These are phyloP conservation scores for Chrysochromulina tobinii DNA, from an alignment of 78 protist species.

Conservation along the genomic window DNA sequence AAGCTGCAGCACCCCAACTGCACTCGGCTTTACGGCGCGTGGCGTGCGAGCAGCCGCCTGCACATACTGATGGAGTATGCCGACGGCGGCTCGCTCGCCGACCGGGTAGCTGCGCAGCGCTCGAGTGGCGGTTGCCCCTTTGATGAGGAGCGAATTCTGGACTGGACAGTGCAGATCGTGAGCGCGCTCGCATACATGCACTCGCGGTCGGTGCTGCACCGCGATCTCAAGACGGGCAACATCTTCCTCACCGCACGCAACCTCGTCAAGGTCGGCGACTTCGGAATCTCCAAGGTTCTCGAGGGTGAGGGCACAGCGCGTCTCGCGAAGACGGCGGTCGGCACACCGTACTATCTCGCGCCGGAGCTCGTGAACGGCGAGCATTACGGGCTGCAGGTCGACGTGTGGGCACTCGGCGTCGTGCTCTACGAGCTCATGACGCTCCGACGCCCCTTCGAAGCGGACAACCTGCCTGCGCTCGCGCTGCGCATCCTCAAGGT, in stretches of 20 bases:
- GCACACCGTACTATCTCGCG: conserved; percentile 58
- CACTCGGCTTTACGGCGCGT: not conserved
- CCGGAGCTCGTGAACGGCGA: conserved; percentile 35
- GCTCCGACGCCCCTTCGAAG: conserved; percentile 33
- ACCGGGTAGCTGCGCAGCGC: not conserved
- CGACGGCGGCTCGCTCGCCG: conserved; percentile 14
- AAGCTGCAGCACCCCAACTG: not conserved
- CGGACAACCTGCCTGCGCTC: not conserved
- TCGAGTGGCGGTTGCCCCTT: not conserved
- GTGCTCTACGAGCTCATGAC: conserved; percentile 21
- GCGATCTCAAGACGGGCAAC: conserved; percentile 19
- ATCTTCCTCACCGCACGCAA: not conserved
- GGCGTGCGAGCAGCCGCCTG: not conserved
- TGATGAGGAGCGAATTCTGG: not conserved
- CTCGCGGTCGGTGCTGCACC: not conserved
- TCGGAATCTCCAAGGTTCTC: conserved; percentile 22
- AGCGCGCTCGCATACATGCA: not conserved
- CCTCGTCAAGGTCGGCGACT: conserved; percentile 48
- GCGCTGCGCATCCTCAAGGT: too few relatives aligned
- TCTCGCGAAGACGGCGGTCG: conserved; percentile 16
- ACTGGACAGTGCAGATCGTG: not conserved
- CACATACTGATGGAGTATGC: conserved; percentile 18
- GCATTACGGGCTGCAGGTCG: conserved; percentile 13
- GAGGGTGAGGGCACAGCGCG: not conserved
- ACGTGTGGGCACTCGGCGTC: conserved; percentile 53